Evolutionary conservation across 2,329 filamentous ascomycete species (phyloP).

Genomic region (Trichoderma cornu-damae): DNA sequence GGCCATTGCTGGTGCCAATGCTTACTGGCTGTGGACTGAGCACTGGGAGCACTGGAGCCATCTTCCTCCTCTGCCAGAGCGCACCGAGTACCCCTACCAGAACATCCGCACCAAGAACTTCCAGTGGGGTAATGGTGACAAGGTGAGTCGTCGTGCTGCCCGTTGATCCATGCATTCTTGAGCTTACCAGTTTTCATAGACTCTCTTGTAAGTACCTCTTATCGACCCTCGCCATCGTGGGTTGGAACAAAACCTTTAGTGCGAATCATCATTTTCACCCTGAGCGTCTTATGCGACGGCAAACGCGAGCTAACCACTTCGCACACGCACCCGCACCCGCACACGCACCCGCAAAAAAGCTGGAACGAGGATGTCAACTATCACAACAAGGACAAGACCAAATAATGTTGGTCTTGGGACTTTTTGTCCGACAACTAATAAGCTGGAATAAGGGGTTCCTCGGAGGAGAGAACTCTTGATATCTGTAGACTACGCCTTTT

Average conservation of each 20-base stretch:
- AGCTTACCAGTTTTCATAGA: conserved; percentile 42
- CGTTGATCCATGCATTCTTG: background rate
- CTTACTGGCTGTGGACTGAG: conserved; percentile 85
- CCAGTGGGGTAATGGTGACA: conserved; percentile 92
- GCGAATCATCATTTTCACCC: no score
- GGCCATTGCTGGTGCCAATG: conserved; percentile 69
- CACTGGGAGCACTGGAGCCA: conserved; percentile 96
- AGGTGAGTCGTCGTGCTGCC: conserved; percentile 50
- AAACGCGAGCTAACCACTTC: background rate
- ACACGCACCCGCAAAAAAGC: no score
- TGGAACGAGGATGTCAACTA: conserved; percentile 97
- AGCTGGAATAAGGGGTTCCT: conserved; percentile 24
- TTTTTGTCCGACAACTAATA: no score
- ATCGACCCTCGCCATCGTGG: no score
- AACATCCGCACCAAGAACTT: conserved; percentile 97
- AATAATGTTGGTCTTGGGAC: no score
- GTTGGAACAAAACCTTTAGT: no score
- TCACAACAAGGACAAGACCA: conserved; percentile 82
- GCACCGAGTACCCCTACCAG: conserved; percentile 90
- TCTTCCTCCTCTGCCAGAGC: conserved; percentile 81
- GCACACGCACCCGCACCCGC: no score
- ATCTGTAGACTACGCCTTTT: conserved; percentile 28
- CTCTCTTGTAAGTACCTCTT: conserved; percentile 40
- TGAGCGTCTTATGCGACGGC: background rate
- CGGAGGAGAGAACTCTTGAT: conserved; percentile 23